Evolutionary conservation across 2,329 filamentous ascomycete species (phyloP), one percentile per base, ranked within the genome.

Genomic region (Lasiodiplodia gonubiensis): DNA sequence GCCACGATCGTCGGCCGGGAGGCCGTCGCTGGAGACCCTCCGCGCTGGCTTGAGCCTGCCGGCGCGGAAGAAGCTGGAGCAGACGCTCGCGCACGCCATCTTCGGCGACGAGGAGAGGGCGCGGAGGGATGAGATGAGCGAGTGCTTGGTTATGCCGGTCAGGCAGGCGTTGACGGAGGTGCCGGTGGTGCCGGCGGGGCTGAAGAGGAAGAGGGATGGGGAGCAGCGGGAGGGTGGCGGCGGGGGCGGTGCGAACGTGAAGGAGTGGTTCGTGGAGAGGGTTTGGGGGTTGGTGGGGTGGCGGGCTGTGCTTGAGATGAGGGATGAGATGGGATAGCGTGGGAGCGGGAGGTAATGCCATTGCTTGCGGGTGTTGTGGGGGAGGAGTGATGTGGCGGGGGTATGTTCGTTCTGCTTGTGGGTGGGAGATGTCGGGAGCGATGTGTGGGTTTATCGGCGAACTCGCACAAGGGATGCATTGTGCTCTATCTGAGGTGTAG

Each of bases 261-360:
- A 80, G 3, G 82, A 86, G 18, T 87, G 85, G 84, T 88, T 87
- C 70, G 80, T 82, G 64, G 80, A 81, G 66, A 83, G 88, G 70
- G 74, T 88, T 2, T 89, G 87, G 87, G 76, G 80, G 64, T 72
- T 88, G 64, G 71, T 89, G 7, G 86, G 87, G 0, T 89, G 86
- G 86, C 85, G 88, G 39, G 42, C 42, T n/a, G 46, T 63, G 21
- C 27, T 63, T 18, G 30, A 37, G 8, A 30, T 63, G 59, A 25
- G 21, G 6, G 37, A 25, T 3, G 8, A 10, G 27, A 5, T 27
- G 8, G 14, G 51, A 8, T 23, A 6, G n/a, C 4, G 21, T 14
- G 21, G 46, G 21, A 11, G 21, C 1, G 3, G 6, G 49, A 14
- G 39, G 39, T n/a, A 16, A 18, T 2, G 10, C 5, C 1, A 30